Percentiles rank a stretch among this genome's conserved stretches.
phyloP scores from a whole-genome alignment of 352 stramenopile genomes.

The Phytophthora agathidicida region DNA sequence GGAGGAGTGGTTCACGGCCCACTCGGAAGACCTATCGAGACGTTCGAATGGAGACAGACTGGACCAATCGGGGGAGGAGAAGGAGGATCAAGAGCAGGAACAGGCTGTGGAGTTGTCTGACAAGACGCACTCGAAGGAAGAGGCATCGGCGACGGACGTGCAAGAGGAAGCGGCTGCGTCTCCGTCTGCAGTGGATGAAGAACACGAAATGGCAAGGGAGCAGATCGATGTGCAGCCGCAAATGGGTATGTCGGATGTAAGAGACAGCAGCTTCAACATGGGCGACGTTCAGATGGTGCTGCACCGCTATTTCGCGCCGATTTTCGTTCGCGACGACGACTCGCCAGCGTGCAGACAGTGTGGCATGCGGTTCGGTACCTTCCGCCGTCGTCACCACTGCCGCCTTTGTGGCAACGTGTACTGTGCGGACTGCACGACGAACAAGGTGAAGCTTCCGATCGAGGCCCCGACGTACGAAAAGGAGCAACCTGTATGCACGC shows the following conservation, averaged over 20 bases:
- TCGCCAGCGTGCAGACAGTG: constrained; percentile 65
- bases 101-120: not conserved
- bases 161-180: not conserved
- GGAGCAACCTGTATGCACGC: constrained; percentile 74
- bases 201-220: constrained; percentile 18
- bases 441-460: constrained; percentile 71
- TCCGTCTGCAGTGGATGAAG: not conserved
- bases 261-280: constrained; percentile 30
- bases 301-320: constrained; percentile 64
- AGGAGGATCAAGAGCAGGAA: constrained; percentile 17
- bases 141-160: constrained; percentile 1
- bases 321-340: constrained; percentile 58
- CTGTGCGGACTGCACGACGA: constrained; percentile 77
- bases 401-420: constrained; percentile 77
- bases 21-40: constrained; percentile 21
- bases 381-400: constrained; percentile 80
- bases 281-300: constrained; percentile 45
- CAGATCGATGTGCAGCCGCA: constrained; percentile 27
- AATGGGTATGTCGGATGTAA: constrained; percentile 7
- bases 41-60: constrained; percentile 8
- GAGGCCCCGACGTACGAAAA: constrained; percentile 64
- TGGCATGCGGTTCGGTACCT: constrained; percentile 71
- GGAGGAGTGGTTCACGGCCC: constrained; percentile 39
- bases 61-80: constrained; percentile 9
- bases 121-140: constrained; percentile 12